Conservation (phyloP, 2,329 filamentous ascomycete genomes). For the Talaromyces sp. region DNA sequence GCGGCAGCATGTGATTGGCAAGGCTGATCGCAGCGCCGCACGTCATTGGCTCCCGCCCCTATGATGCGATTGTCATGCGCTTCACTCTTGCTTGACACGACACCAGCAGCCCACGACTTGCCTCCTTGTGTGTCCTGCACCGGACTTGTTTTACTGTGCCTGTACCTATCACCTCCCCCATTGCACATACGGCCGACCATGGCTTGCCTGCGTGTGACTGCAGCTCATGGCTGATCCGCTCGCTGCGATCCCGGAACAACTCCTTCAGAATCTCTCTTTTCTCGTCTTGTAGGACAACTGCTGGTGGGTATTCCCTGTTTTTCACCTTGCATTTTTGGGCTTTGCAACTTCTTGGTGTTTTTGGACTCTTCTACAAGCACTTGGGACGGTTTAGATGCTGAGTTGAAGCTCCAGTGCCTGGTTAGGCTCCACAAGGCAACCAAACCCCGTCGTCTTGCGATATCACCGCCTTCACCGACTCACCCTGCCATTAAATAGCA, state of each 20-base stretch:
- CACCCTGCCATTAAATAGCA: background rate
- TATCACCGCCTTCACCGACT: background rate
- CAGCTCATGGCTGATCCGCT: constrained; percentile 11
- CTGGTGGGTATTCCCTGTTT: background rate
- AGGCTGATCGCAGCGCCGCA: background rate
- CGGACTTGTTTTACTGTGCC: background rate
- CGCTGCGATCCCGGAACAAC: constrained; percentile 4
- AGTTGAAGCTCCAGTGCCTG: background rate
- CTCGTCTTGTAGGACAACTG: background rate
- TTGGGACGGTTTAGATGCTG: background rate
- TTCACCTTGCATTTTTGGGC: background rate
- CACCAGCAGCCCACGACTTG: constrained; percentile 1
- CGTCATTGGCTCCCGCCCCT: constrained; percentile 8
- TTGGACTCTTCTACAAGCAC: background rate
- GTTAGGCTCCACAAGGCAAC: background rate
- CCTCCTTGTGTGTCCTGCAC: background rate
- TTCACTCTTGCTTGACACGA: constrained; percentile 8
- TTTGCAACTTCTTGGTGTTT: background rate
- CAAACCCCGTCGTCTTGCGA: background rate
- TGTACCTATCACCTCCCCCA: background rate
- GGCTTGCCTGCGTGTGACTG: constrained; percentile 9
- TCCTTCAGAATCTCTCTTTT: background rate
- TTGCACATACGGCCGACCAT: constrained; percentile 4
- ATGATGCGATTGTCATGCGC: constrained; percentile 10
- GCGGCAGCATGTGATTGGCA: constrained; percentile 10